Evolutionary conservation across 2,329 filamentous ascomycete genomes (phyloP).

Genomic region (Clonostachys rosea): DNA sequence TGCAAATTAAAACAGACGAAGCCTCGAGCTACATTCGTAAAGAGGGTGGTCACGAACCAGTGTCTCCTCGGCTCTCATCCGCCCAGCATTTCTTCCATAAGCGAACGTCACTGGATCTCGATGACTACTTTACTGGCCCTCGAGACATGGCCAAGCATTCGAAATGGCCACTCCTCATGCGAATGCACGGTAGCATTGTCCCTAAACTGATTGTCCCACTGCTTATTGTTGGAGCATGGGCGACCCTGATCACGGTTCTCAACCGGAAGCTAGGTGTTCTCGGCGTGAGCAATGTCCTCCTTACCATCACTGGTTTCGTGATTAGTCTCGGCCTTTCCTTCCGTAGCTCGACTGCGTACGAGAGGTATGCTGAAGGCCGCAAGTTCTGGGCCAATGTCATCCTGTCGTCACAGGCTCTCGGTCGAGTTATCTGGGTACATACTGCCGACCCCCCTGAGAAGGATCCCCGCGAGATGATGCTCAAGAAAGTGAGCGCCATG

Average conservation of each 20-base stretch:
- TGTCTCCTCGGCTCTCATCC: slow-evolving; percentile 15
- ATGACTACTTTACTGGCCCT: slow-evolving; percentile 62
- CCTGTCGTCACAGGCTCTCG: slow-evolving; percentile 62
- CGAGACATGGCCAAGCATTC: slow-evolving; percentile 69
- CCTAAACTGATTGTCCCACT: slow-evolving; percentile 72
- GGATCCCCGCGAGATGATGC: slow-evolving; percentile 58
- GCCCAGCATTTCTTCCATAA: slow-evolving; percentile 21
- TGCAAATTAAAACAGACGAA: too few relatives aligned
- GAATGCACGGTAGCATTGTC: slow-evolving; percentile 70
- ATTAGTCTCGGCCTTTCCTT: slow-evolving; percentile 76
- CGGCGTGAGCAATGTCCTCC: slow-evolving; percentile 37
- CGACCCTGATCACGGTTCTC: slow-evolving; percentile 59
- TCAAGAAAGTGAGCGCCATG: slow-evolving; percentile 69
- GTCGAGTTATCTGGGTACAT: slow-evolving; percentile 81
- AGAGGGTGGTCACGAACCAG: too few relatives aligned
- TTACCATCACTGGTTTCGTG: slow-evolving; percentile 78
- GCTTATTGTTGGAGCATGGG: slow-evolving; percentile 57
- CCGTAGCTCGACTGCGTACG: slow-evolving; percentile 72
- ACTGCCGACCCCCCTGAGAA: slow-evolving; percentile 47
- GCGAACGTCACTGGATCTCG: slow-evolving; percentile 39
- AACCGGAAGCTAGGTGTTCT: slow-evolving; percentile 32
- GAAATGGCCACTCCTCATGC: slow-evolving; percentile 72
- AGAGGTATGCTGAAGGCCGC: slow-evolving; percentile 63
- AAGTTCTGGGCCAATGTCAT: slow-evolving; percentile 59
- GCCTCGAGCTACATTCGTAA: too few relatives aligned